Percentiles rank a stretch among this genome's conserved stretches.
phyloP scores from a whole-genome alignment of 1,284 basidiomycete genomes.

The Apiotrichum akiyoshidainum region DNA sequence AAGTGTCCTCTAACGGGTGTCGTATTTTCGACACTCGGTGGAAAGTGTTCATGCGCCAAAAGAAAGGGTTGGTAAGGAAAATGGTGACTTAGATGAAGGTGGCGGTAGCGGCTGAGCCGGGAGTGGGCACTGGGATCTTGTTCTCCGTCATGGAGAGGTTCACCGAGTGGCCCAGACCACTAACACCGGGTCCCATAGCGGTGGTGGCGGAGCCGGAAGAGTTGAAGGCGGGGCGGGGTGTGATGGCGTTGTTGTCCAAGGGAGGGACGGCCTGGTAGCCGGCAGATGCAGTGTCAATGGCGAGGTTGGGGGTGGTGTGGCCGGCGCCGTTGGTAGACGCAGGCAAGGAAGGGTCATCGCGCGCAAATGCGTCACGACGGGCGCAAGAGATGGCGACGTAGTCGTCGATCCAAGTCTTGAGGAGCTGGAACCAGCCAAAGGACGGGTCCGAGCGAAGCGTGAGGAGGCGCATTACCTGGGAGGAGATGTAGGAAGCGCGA shows the following conservation, averaged over 20 bases:
- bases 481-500: conserved; percentile 35
- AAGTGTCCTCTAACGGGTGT: no score
- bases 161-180: no score
- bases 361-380: conserved; percentile 31
- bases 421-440: conserved; percentile 44
- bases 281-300: conserved; percentile 20
- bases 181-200: no score
- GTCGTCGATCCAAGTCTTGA: conserved; percentile 49
- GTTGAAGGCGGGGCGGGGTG: conserved; percentile 21
- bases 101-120: no score
- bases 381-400: conserved; percentile 34
- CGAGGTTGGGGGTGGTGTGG: conserved; percentile 12
- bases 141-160: no score
- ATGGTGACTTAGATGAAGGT: no score
- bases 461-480: conserved; percentile 40
- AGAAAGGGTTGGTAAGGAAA: no score
- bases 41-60: no score
- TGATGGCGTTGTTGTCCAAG: conserved; percentile 19
- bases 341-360: neutral
- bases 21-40: no score
- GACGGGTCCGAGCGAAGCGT: conserved; percentile 38
- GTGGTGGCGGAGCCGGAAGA: neutral
- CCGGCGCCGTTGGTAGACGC: neutral
- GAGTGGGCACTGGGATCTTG: no score
- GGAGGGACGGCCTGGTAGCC: conserved; percentile 11